Evolutionary conservation across 2,329 filamentous ascomycete species (phyloP).

Genomic region (Sporothrix variecibatus): DNA sequence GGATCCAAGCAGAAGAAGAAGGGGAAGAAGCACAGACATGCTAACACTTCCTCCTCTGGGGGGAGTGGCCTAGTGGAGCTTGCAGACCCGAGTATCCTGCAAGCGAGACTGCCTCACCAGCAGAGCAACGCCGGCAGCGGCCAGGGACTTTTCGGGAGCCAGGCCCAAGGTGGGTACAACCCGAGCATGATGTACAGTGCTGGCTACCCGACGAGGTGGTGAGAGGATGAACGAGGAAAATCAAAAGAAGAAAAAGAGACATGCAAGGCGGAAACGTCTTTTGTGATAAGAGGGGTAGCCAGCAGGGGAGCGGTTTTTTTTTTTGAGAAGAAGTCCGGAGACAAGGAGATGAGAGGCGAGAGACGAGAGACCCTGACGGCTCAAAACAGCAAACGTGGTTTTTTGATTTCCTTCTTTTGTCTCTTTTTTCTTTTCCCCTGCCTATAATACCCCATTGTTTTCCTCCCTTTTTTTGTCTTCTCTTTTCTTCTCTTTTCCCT

Average conservation of each 20-base stretch:
- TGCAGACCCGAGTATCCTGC: conserved; percentile 99
- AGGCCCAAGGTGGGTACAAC: conserved; percentile 94
- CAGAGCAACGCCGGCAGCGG: conserved; percentile 80
- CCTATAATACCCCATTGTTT: conserved; percentile 18
- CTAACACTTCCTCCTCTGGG: conserved; percentile 99
- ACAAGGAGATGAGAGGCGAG: conserved; percentile 18
- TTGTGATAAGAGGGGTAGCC: background rate
- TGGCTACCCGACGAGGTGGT: conserved; percentile 71
- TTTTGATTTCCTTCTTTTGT: conserved; percentile 19
- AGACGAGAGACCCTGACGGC: conserved; percentile 22
- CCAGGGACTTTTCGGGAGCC: conserved; percentile 86
- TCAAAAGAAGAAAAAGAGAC: background rate
- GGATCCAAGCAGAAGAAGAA: conserved; percentile 99
- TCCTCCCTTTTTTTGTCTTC: background rate
- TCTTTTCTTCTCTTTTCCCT: background rate
- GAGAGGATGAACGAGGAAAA: conserved; percentile 37
- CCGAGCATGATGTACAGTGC: conserved; percentile 79
- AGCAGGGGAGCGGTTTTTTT: conserved; percentile 11
- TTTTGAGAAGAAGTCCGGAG: conserved; percentile 17
- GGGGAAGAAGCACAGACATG: conserved; percentile 99
- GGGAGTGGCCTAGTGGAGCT: conserved; percentile 99
- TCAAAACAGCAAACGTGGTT: conserved; percentile 24
- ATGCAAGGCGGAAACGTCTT: background rate
- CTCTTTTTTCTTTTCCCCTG: conserved; percentile 12
- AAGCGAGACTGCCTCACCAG: conserved; percentile 88